These are phyloP conservation scores for Alloascoidea africana DNA, from an alignment of 805 yeast genomes.

Conservation along the genomic window DNA sequence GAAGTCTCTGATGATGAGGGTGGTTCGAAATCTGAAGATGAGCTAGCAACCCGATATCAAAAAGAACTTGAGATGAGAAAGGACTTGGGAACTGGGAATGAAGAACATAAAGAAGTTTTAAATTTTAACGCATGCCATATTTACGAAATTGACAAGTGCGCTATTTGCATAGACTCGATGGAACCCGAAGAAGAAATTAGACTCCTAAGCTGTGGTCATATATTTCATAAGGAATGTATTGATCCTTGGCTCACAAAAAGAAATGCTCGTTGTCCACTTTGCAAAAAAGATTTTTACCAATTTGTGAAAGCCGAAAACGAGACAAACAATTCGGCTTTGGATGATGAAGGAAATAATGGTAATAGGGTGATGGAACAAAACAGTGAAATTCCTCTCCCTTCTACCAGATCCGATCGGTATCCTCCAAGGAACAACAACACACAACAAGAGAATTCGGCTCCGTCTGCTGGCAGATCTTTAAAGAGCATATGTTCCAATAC, in stretches of 20 bases:
- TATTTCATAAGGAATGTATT: conserved; percentile 50
- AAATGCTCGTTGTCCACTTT: conserved; percentile 60
- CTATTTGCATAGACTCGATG: conserved; percentile 47
- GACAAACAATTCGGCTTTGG: no score
- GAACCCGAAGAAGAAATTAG: conserved; percentile 44
- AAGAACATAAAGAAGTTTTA: not conserved
- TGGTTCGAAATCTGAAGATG: not conserved
- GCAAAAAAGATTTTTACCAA: conserved; percentile 54
- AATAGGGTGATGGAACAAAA: no score
- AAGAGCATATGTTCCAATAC: no score
- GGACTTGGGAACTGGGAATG: no score
- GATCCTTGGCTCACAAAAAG: conserved; percentile 59
- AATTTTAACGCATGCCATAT: not conserved
- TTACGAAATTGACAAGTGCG: conserved; percentile 34
- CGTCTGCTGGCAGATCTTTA: no score
- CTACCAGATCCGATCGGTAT: no score
- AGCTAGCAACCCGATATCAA: not conserved
- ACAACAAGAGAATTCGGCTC: no score
- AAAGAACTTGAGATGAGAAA: not conserved
- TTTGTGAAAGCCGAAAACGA: no score
- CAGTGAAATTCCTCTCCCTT: no score
- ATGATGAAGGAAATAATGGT: no score
- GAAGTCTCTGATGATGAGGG: not conserved
- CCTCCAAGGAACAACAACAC: no score
- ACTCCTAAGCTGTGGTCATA: conserved; percentile 59